Evolutionary conservation across 2,329 filamentous ascomycete genomes (phyloP), one percentile per base, ranked within the genome.

Genomic region (Colletotrichum sp.): DNA sequence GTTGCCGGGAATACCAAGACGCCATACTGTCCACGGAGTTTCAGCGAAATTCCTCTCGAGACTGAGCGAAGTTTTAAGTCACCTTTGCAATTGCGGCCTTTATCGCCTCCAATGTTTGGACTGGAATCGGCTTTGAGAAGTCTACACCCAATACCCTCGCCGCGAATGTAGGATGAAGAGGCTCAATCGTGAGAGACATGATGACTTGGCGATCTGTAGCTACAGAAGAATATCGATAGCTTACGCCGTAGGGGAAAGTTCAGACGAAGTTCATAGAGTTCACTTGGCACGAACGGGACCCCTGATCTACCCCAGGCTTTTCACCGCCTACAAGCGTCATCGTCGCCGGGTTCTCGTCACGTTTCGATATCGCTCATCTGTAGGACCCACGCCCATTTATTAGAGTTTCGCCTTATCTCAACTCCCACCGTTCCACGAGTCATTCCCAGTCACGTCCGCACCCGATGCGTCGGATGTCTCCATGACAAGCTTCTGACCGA

Each of bases 1-100:
- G 90, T 90, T 16, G 85, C 79, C 52, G 89, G 88, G 80, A 91
- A 88, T 24, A 90, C 86, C 48, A 86, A 82, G 24, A 91, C 86
- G 26, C 89, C 90, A 77, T 91, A 90, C 88, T 90, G 67, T 5
- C 21, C 24, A 32, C 12, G 30, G 8, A n/a, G 21, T 68, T 78
- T 71, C 16, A 70, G 52, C 32, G 9, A 21, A 15, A 57, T 36
- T 6, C 12, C 43, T 16, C 30, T 13, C 18, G 6, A 24, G 4
- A 15, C 39, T 16, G 30, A 7, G 8, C 18, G 18, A 7, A 6
- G 28, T 8, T 15, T 6, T 8, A 21, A 21, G 26, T 6, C 30
- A 78, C 77, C 73, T 77, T 76, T 7, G 57, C 24, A 4, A 78
- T 72, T 6, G 72, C 57, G 12, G 30, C 63, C 43, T n/a, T 59